Percentiles rank a stretch among this genome's conserved stretches.
These are phyloP conservation scores for Tylopilus cervinicoccineus DNA, from an alignment of 768 basidiomycete species.

Conservation along the genomic window DNA sequence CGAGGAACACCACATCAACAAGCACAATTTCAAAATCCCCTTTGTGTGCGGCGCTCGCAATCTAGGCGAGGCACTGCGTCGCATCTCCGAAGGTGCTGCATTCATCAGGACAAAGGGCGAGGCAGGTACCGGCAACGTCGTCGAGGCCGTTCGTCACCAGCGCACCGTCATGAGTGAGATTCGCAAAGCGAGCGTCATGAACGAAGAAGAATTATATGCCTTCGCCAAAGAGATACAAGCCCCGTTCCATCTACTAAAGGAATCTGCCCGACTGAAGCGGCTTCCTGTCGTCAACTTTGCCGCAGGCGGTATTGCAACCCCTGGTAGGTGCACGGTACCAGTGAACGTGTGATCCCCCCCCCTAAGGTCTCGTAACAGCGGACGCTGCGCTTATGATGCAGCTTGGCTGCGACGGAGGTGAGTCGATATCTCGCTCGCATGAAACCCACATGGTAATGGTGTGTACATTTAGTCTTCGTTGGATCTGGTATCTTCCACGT, in stretches of 20 bases:
- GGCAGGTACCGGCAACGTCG: slow-evolving; percentile 85
- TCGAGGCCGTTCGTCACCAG: slow-evolving; percentile 92
- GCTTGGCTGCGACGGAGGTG: slow-evolving; percentile 93
- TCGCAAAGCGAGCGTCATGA: slow-evolving; percentile 81
- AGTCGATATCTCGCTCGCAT: slow-evolving; percentile 21
- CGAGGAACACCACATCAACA: slow-evolving; percentile 95
- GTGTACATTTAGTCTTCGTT: slow-evolving; percentile 76
- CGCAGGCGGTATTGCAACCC: slow-evolving; percentile 90
- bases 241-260: slow-evolving; percentile 93
- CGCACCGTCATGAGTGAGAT: slow-evolving; percentile 83
- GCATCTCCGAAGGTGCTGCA: slow-evolving; percentile 96
- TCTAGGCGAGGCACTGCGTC: slow-evolving; percentile 92
- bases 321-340: slow-evolving; percentile 48
- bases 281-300: slow-evolving; percentile 97
- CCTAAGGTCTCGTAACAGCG: slow-evolving; percentile 38
- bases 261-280: slow-evolving; percentile 88
- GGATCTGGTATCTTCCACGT: slow-evolving; percentile 97
- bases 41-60: slow-evolving; percentile 96
- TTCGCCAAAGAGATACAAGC: slow-evolving; percentile 91
- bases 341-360: neutral
- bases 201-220: slow-evolving; percentile 90
- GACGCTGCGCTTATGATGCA: slow-evolving; percentile 99
- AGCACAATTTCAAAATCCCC: slow-evolving; percentile 91
- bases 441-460: neutral
- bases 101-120: slow-evolving; percentile 99